A percentile compares a stretch with the other conserved stretches of the same genome.
Conservation (phyloP, 1,284 basidiomycete species). For the Caloboletus inedulis region DNA sequence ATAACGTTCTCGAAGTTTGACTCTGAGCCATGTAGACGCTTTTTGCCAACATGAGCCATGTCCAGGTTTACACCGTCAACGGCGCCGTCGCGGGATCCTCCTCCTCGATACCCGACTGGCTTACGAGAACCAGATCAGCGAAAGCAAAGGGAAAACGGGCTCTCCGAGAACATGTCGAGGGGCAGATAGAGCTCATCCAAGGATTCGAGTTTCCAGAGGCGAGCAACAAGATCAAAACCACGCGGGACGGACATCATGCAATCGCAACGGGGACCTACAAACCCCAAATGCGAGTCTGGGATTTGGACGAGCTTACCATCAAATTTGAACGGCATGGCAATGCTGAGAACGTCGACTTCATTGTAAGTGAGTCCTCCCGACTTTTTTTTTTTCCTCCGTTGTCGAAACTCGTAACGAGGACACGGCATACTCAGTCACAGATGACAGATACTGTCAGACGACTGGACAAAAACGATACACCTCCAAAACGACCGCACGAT, state of each 20-base stretch:
- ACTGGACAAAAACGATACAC: slow-evolving; percentile 99
- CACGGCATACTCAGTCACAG: slow-evolving; percentile 7
- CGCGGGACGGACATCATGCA: slow-evolving; percentile 87
- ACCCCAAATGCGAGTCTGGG: slow-evolving; percentile 96
- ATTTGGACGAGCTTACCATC: slow-evolving; percentile 87
- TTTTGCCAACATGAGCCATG: slow-evolving; percentile 32
- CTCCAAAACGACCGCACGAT: slow-evolving; percentile 95
- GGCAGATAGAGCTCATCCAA: slow-evolving; percentile 85
- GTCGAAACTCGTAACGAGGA: neutral
- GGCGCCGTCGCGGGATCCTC: slow-evolving; percentile 81
- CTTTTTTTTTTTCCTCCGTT: neutral
- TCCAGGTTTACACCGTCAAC: slow-evolving; percentile 90
- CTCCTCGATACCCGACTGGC: slow-evolving; percentile 86
- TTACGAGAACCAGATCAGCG: slow-evolving; percentile 66
- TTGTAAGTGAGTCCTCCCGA: slow-evolving; percentile 68
- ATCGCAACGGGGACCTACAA: slow-evolving; percentile 98
- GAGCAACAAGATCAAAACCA: slow-evolving; percentile 88
- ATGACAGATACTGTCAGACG: slow-evolving; percentile 85
- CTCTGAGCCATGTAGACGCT: neutral
- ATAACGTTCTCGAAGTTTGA: neutral
- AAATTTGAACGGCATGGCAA: slow-evolving; percentile 98
- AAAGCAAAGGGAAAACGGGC: slow-evolving; percentile 57
- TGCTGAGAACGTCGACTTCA: slow-evolving; percentile 96
- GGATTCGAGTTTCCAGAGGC: slow-evolving; percentile 98
- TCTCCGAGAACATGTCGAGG: slow-evolving; percentile 66